Base-by-base conservation (phyloP, 441 rosid genomes). In the Brassica balearica region DNA sequence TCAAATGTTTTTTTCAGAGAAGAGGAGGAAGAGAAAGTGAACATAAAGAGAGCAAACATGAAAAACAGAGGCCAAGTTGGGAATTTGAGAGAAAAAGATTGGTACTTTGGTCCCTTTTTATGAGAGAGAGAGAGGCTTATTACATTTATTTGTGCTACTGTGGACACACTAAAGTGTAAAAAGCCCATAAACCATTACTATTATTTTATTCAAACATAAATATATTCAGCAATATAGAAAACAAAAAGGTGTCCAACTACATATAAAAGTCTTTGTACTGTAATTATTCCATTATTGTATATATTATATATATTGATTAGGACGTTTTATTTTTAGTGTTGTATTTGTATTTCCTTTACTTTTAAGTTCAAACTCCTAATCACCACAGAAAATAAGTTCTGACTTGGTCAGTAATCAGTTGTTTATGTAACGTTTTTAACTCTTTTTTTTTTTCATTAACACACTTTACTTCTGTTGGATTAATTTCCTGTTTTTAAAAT, bases 41-140 rank as follows among this genome's bases (percentile, higher is more conserved):
- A 68, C 68, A 69, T 74, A 74, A 58, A 59, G 68, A 73, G 63
- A 55, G 59, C 59, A 55, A 15, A 55, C 59, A 58, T 22, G 62
- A 61, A 58, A 65, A 41, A 69, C 29, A 75, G 77, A 80, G 80
- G 73, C 65, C 61, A 80, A 80, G 77, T 80, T 75, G 83, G 27
- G 27, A 62, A 63, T 64, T 64, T 51, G 68, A 78, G 81, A 78
- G 72, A 63, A 46, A 68, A 68, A 0, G 69, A 74, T 74, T 74
- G 73, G 73, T 41, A 71, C 82, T 80, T 71, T 15, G 68, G 79
- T 78, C 70, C 66, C 64, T 63, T 73, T 68, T 68, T 73, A 74
- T 73, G 78, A 79, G 1, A 74, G 74, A 78, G 77, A 60, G 29
- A 48, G 59, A 55, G 59, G 10, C 59, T 74, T 34, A 0, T 56